Conservation (phyloP, 441 rosid genomes). For the Biscutella laevigata region DNA sequence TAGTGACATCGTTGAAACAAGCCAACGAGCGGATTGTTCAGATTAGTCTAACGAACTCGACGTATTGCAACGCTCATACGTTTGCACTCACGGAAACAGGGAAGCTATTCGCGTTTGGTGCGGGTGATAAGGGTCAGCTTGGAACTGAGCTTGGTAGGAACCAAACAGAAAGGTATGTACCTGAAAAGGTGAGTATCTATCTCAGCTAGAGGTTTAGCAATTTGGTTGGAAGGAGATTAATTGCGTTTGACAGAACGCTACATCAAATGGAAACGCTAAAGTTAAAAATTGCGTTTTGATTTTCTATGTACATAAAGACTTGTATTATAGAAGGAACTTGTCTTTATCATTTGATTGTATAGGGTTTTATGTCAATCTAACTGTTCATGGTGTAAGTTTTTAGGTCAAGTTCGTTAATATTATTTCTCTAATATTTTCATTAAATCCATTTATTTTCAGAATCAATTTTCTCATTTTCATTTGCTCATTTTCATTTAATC, state of each 20-base stretch:
- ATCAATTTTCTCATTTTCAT: not conserved
- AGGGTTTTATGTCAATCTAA: constrained; percentile 21
- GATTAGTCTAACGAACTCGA: constrained; percentile 75
- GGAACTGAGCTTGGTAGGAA: constrained; percentile 56
- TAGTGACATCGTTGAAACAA: constrained; percentile 69
- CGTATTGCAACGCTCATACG: constrained; percentile 86
- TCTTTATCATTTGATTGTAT: constrained; percentile 24
- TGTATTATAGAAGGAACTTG: constrained; percentile 26
- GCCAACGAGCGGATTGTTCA: constrained; percentile 67
- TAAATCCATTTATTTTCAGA: constrained; percentile 10
- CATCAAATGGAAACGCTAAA: not conserved
- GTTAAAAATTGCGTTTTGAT: constrained; percentile 11
- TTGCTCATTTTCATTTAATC: too few species aligned
- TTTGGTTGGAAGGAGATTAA: constrained; percentile 11
- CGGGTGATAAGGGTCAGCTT: constrained; percentile 96
- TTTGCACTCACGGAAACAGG: constrained; percentile 86
- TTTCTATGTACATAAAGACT: constrained; percentile 18
- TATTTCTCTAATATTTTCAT: constrained; percentile 13
- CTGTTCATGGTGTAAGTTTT: constrained; percentile 4
- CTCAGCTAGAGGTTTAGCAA: constrained; percentile 38
- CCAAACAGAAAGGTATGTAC: constrained; percentile 65
- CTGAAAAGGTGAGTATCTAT: constrained; percentile 56
- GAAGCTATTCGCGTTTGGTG: constrained; percentile 72
- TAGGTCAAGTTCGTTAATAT: constrained; percentile 19
- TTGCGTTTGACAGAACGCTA: constrained; percentile 1